Conservation (phyloP, 208 protist genomes). For the Crithidia bombi region DNA sequence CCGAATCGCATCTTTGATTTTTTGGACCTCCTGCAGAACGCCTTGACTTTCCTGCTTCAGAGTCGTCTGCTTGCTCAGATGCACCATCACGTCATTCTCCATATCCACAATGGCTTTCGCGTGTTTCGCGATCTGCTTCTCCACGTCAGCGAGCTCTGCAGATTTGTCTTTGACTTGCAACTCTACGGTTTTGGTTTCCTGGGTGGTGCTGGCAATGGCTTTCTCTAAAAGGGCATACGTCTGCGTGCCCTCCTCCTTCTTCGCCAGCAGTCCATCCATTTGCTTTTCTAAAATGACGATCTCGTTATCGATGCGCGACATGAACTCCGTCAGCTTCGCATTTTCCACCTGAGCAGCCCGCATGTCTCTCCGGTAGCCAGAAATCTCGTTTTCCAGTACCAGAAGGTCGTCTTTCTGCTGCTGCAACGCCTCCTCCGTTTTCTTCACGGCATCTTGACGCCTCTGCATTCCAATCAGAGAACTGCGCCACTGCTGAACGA, state of each 20-base stretch:
- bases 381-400: conserved; percentile 93
- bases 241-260: conserved; percentile 79
- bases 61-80: conserved; percentile 91
- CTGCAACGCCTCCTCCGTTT: conserved; percentile 92
- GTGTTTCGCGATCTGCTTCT: conserved; percentile 87
- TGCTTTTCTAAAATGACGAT: conserved; percentile 89
- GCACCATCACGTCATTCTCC: conserved; percentile 88
- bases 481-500: conserved; percentile 95
- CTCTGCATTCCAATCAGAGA: conserved; percentile 94
- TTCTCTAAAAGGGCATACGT: conserved; percentile 77
- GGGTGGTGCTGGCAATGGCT: conserved; percentile 79
- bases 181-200: conserved; percentile 85
- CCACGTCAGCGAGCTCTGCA: conserved; percentile 64
- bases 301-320: conserved; percentile 93
- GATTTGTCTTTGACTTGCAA: conserved; percentile 76
- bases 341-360: conserved; percentile 84
- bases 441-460: conserved; percentile 93
- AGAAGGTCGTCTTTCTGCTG: conserved; percentile 92
- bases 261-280: conserved; percentile 81
- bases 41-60: conserved; percentile 93
- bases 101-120: conserved; percentile 86
- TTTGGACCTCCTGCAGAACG: conserved; percentile 89
- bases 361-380: conserved; percentile 89
- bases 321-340: conserved; percentile 87
- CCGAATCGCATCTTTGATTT: conserved; percentile 88